Conservation (phyloP, 306 rosid species). For the Arachis hypogaea region DNA sequence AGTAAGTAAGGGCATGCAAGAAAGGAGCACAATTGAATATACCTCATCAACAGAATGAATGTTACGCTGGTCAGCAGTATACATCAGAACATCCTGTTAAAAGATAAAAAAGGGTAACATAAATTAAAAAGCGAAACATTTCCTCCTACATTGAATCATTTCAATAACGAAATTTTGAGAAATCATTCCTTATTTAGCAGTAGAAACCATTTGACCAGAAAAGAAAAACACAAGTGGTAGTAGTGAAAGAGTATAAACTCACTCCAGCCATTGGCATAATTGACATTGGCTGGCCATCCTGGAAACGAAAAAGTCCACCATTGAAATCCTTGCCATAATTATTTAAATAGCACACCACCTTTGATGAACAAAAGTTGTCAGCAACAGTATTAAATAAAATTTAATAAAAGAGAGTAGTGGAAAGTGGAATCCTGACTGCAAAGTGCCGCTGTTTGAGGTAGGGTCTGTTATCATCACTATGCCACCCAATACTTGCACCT, state of each 20-base stretch:
- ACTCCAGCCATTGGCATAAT: conserved; percentile 74
- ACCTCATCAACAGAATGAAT: conserved; percentile 96
- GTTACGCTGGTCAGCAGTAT: conserved; percentile 77
- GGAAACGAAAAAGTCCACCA: conserved; percentile 87
- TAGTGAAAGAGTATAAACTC: conserved; percentile 44
- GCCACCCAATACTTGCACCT: conserved; percentile 98
- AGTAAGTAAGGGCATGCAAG: conserved; percentile 17
- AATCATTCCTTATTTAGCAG: neutral
- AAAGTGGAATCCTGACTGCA: conserved; percentile 56
- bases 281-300: conserved; percentile 71
- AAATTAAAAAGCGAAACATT: conserved; percentile 10
- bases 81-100: conserved; percentile 78
- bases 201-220: neutral
- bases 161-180: neutral
- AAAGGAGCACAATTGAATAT: conserved; percentile 30
- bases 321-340: conserved; percentile 69
- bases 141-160: conserved; percentile 8
- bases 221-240: too few species aligned
- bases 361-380: conserved; percentile 45
- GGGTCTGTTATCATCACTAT: conserved; percentile 89
- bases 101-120: conserved; percentile 7
- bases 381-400: conserved; percentile 11
- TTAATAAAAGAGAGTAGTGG: neutral
- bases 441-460: conserved; percentile 85
- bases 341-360: conserved; percentile 92